These are phyloP conservation scores for Trichoderma sp. DNA, from an alignment of 2,329 filamentous ascomycete genomes.

Conservation along the genomic window DNA sequence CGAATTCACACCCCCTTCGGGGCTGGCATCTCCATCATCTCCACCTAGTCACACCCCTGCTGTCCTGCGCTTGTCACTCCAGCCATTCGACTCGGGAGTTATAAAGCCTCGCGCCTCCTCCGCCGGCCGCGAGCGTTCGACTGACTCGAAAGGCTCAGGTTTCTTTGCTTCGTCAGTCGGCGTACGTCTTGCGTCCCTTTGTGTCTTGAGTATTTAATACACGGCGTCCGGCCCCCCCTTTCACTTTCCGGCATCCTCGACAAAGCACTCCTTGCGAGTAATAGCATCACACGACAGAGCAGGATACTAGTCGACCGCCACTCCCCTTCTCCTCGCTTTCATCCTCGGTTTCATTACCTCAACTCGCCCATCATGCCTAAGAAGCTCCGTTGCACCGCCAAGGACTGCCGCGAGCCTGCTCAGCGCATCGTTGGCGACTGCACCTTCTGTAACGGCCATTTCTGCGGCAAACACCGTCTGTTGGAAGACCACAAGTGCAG, in stretches of 20 bases:
- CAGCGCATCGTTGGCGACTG: slow-evolving; percentile 96
- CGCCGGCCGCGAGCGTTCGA: neutral
- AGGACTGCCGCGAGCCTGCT: slow-evolving; percentile 81
- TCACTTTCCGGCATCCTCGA: neutral
- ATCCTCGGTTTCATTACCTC: neutral
- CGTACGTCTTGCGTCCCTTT: neutral
- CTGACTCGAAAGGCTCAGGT: slow-evolving; percentile 7
- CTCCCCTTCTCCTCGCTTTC: neutral
- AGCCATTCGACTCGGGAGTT: neutral
- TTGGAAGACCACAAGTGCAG: slow-evolving; percentile 92
- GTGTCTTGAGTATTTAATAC: slow-evolving; percentile 2
- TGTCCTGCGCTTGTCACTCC: slow-evolving; percentile 4
- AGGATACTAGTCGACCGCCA: neutral
- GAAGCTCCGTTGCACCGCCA: slow-evolving; percentile 82
- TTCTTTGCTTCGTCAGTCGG: neutral
- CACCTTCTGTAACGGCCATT: slow-evolving; percentile 89
- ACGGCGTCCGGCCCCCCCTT: neutral
- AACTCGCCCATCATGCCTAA: slow-evolving; percentile 55
- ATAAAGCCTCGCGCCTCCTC: slow-evolving; percentile 16
- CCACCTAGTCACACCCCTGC: neutral
- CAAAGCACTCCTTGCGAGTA: neutral
- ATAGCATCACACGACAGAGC: slow-evolving; percentile 6
- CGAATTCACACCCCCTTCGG: neutral
- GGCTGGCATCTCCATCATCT: neutral
- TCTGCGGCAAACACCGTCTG: slow-evolving; percentile 91